Evolutionary conservation across 192 early-diverging fungal genomes (phyloP).

Genomic region (Neocallimastix lanati): DNA sequence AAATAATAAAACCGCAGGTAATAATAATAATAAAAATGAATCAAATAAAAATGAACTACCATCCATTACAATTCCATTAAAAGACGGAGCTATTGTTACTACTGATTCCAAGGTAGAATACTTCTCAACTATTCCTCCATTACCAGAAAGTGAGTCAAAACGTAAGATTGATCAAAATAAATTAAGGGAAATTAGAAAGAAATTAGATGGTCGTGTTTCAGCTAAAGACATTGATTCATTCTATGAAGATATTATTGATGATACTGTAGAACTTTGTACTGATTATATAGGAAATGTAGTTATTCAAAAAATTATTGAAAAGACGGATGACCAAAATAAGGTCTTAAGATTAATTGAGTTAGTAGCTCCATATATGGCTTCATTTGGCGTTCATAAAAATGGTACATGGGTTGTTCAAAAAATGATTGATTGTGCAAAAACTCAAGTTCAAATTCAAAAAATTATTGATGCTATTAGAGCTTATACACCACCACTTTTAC

Average conservation of each 20-base stretch:
- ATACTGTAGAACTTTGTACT: constrained; percentile 77
- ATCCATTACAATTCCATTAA: neutral
- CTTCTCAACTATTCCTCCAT: constrained; percentile 36
- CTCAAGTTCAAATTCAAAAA: constrained; percentile 37
- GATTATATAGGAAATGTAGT: constrained; percentile 99
- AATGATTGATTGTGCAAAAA: constrained; percentile 75
- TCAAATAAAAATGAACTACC: constrained; percentile 3
- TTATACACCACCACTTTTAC: constrained; percentile 69
- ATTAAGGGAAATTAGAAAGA: constrained; percentile 72
- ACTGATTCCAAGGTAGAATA: neutral
- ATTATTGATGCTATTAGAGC: constrained; percentile 24
- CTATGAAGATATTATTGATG: constrained; percentile 64
- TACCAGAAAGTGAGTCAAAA: constrained; percentile 49
- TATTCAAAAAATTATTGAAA: constrained; percentile 80
- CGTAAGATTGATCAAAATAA: constrained; percentile 58
- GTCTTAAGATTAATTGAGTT: constrained; percentile 48
- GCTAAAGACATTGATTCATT: constrained; percentile 57
- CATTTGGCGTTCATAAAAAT: constrained; percentile 92
- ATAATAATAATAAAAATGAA: neutral
- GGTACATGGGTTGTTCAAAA: constrained; percentile 98
- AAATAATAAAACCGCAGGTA: neutral
- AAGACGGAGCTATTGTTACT: neutral
- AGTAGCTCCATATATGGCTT: constrained; percentile 66
- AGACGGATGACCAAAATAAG: constrained; percentile 44
- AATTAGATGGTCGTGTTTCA: constrained; percentile 52